Evolutionary conservation across 805 yeast genomes (phyloP).

Genomic region (Trichomonascus vanleenenianus): DNA sequence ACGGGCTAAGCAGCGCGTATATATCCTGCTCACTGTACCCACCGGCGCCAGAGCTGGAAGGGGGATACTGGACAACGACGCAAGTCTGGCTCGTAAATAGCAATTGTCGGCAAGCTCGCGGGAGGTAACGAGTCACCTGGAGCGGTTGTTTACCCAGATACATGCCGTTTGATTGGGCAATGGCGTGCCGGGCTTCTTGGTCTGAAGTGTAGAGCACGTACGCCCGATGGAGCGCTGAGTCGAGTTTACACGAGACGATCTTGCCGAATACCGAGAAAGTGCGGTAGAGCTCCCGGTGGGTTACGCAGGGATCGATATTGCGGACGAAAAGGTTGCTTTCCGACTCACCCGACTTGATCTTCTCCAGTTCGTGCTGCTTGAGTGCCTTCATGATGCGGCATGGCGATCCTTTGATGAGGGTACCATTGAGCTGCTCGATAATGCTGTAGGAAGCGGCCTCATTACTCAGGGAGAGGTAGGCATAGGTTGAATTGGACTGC

Average conservation of each 20-base stretch:
- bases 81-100: not conserved
- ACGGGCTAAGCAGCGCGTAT: not conserved
- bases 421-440: conserved; percentile 4
- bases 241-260: conserved; percentile 7
- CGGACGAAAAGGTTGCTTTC: conserved; percentile 5
- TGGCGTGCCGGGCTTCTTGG: conserved; percentile 4
- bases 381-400: conserved; percentile 8
- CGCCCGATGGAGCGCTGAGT: conserved; percentile 5
- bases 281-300: conserved; percentile 2
- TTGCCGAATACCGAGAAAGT: conserved; percentile 6
- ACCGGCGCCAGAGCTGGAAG: too few species aligned
- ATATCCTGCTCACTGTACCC: conserved; percentile 6
- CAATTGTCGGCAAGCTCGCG: not conserved
- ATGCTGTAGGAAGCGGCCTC: conserved; percentile 29
- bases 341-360: not conserved
- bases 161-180: conserved; percentile 6
- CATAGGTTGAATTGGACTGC: conserved; percentile 53
- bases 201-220: conserved; percentile 7
- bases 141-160: not conserved
- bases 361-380: not conserved
- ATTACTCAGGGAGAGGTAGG: conserved; percentile 55
- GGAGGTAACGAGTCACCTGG: conserved; percentile 5
- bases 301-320: conserved; percentile 3
- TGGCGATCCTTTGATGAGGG: conserved; percentile 5
- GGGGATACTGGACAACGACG: not conserved